phyloP scores from a whole-genome alignment of 345 rosid species.

The Citrus sp. region DNA sequence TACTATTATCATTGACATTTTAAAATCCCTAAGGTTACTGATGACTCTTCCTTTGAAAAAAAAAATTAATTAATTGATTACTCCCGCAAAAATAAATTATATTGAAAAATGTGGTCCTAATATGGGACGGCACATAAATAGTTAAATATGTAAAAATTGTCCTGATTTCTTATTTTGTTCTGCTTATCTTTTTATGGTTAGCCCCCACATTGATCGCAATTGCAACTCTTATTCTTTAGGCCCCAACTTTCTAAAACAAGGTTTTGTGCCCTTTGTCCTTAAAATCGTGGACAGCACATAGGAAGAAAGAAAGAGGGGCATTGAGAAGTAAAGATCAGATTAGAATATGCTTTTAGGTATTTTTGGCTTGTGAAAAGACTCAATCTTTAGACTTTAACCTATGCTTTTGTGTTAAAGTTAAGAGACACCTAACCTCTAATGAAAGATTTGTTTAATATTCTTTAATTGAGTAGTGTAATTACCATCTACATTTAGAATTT shows the following conservation, averaged over 20 bases:
- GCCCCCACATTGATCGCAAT: conserved; percentile 39
- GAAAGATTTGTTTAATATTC: conserved; percentile 6
- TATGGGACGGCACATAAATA: not conserved
- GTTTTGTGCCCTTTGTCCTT: conserved; percentile 53
- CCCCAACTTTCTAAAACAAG: conserved; percentile 55
- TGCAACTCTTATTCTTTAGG: conserved; percentile 21
- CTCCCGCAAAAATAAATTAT: not conserved
- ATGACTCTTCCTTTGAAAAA: not conserved
- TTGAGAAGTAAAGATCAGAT: not conserved
- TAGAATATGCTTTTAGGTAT: conserved; percentile 15
- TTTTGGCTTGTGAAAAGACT: conserved; percentile 22
- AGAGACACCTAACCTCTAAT: conserved; percentile 16
- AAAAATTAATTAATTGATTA: not conserved
- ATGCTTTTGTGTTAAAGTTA: conserved; percentile 21
- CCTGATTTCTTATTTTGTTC: not conserved
- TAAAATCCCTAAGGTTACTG: not conserved
- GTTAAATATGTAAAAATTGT: not conserved
- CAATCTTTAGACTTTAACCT: conserved; percentile 26
- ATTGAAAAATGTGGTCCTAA: conserved; percentile 4
- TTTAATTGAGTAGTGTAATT: conserved; percentile 17
- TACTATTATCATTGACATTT: not conserved
- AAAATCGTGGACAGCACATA: conserved; percentile 42
- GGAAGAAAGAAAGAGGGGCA: conserved; percentile 11
- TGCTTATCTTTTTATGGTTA: conserved; percentile 5
- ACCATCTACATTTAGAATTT: not conserved